These are phyloP conservation scores for Curvularia spicifera DNA, from an alignment of 2,329 filamentous ascomycete genomes.

Conservation along the genomic window DNA sequence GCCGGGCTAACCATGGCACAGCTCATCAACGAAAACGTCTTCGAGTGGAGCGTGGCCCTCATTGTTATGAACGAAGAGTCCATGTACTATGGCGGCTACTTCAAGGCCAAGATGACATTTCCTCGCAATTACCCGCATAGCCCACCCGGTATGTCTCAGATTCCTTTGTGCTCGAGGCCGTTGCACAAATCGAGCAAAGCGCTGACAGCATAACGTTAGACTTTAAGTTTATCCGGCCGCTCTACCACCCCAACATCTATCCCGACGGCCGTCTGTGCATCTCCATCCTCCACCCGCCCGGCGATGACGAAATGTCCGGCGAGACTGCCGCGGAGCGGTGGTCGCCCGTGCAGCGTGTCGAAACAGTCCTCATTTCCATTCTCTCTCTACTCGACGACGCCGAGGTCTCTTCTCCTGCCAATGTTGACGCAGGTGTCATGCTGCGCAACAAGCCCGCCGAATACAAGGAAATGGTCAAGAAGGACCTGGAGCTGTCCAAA, in stretches of 20 bases:
- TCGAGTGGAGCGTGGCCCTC: constrained; percentile 85
- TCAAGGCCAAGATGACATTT: constrained; percentile 89
- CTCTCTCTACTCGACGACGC: constrained; percentile 91
- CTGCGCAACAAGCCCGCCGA: constrained; percentile 73
- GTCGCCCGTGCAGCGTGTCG: constrained; percentile 91
- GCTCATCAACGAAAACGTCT: constrained; percentile 81
- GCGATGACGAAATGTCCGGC: constrained; percentile 91
- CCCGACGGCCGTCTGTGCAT: constrained; percentile 90
- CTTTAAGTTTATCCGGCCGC: constrained; percentile 80
- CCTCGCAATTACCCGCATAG: constrained; percentile 86
- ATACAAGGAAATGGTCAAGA: constrained; percentile 74
- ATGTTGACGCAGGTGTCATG: constrained; percentile 89
- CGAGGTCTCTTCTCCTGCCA: constrained; percentile 90
- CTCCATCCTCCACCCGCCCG: constrained; percentile 91
- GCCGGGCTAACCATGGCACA: constrained; percentile 50
- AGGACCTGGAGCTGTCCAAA: constrained; percentile 75
- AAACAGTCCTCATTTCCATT: constrained; percentile 92
- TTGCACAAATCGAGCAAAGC: background rate
- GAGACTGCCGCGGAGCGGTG: constrained; percentile 90
- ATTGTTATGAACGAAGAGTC: constrained; percentile 94
- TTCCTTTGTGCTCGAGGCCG: constrained; percentile 4
- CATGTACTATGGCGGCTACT: constrained; percentile 89
- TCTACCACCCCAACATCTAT: constrained; percentile 96
- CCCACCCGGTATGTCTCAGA: constrained; percentile 66
- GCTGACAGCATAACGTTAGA: constrained; percentile 52